phyloP scores from a whole-genome alignment of 805 yeast genomes.

The Candida manassasensis region DNA sequence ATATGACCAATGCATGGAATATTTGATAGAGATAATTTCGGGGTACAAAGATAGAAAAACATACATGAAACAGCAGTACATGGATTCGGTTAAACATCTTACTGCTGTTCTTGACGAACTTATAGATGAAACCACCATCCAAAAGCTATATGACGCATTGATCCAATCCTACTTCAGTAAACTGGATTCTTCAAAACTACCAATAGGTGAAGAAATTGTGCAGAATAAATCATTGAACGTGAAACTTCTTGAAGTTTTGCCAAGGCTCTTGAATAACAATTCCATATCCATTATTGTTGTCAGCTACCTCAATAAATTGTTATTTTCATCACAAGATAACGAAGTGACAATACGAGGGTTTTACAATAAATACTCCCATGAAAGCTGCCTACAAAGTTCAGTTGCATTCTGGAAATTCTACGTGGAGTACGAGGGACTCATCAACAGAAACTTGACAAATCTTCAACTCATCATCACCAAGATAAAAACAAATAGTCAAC shows the following conservation, averaged over 20 bases:
- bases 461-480: constrained; percentile 42
- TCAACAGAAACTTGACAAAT: constrained; percentile 39
- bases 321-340: constrained; percentile 13
- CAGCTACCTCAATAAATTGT: constrained; percentile 25
- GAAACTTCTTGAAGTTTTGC: constrained; percentile 14
- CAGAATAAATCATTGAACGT: neutral
- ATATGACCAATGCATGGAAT: constrained; percentile 21
- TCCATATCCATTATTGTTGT: constrained; percentile 36
- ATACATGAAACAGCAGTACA: constrained; percentile 5
- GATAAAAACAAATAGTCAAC: constrained; percentile 39
- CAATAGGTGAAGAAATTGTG: neutral
- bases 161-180: constrained; percentile 16
- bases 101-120: constrained; percentile 9
- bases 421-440: constrained; percentile 47
- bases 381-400: constrained; percentile 34
- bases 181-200: constrained; percentile 13
- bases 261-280: constrained; percentile 34
- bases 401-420: constrained; percentile 53
- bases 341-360: constrained; percentile 17
- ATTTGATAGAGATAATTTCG: constrained; percentile 19
- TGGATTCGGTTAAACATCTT: constrained; percentile 3
- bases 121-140: constrained; percentile 11
- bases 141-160: constrained; percentile 15
- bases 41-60: constrained; percentile 10
- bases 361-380: constrained; percentile 23